These are phyloP conservation scores for Colletotrichum euphorbiae DNA, from an alignment of 2,329 filamentous ascomycete genomes.

Conservation along the genomic window DNA sequence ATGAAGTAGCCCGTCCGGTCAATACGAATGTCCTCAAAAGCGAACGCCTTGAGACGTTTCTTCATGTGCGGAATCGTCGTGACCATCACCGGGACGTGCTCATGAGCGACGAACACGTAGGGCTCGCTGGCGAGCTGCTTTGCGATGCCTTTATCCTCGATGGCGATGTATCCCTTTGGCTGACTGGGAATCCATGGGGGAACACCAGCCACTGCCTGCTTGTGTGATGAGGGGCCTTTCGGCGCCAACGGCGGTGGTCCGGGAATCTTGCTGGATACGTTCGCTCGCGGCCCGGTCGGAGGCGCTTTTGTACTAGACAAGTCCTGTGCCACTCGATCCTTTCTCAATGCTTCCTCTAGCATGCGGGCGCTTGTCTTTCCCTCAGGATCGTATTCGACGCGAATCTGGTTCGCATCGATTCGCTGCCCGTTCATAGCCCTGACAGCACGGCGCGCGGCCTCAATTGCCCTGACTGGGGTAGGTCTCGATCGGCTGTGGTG, in stretches of 20 bases:
- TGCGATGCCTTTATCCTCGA: slow-evolving; percentile 76
- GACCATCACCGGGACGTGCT: slow-evolving; percentile 86
- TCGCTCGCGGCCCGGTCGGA: slow-evolving; percentile 53
- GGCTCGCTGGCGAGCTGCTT: slow-evolving; percentile 80
- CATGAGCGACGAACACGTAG: slow-evolving; percentile 90
- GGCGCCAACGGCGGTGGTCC: slow-evolving; percentile 86
- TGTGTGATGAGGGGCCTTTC: slow-evolving; percentile 79
- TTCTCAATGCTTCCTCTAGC: slow-evolving; percentile 79
- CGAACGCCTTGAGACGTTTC: slow-evolving; percentile 86
- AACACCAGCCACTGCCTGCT: slow-evolving; percentile 47
- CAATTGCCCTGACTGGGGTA: slow-evolving; percentile 73
- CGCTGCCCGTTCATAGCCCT: slow-evolving; percentile 81
- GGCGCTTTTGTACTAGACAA: slow-evolving; percentile 45
- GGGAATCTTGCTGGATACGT: slow-evolving; percentile 56
- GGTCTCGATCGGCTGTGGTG: slow-evolving; percentile 65
- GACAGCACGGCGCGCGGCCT: slow-evolving; percentile 85
- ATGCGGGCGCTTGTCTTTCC: slow-evolving; percentile 84
- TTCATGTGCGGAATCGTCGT: slow-evolving; percentile 91
- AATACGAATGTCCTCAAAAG: slow-evolving; percentile 83
- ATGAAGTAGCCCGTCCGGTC: slow-evolving; percentile 93
- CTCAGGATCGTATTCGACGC: slow-evolving; percentile 90
- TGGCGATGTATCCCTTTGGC: slow-evolving; percentile 62
- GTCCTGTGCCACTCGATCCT: slow-evolving; percentile 63
- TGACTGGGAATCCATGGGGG: slow-evolving; percentile 55
- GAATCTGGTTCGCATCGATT: slow-evolving; percentile 81